Evolutionary conservation across 805 yeast species (phyloP).

Genomic region (Naumovozyma dairenensis): DNA sequence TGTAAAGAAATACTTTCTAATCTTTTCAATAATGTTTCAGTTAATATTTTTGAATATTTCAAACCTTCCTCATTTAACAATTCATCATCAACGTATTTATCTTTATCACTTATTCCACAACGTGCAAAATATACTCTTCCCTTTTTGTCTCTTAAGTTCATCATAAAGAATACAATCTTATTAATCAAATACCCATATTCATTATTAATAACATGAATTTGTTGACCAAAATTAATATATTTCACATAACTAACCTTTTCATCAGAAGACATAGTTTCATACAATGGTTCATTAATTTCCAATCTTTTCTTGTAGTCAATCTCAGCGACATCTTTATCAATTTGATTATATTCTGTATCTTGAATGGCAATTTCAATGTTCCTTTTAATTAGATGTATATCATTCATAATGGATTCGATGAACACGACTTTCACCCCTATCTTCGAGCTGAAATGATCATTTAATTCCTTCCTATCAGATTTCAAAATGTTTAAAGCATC

Average conservation of each 20-base stretch:
- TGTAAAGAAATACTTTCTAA: slow-evolving; percentile 21
- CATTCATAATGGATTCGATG: slow-evolving; percentile 80
- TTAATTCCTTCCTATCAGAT: slow-evolving; percentile 51
- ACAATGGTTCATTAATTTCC: slow-evolving; percentile 53
- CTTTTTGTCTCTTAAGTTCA: slow-evolving; percentile 69
- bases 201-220: slow-evolving; percentile 67
- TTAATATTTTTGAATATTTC: slow-evolving; percentile 54
- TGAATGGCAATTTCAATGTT: slow-evolving; percentile 79
- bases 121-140: slow-evolving; percentile 93
- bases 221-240: slow-evolving; percentile 83
- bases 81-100: slow-evolving; percentile 66
- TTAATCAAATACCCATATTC: slow-evolving; percentile 83
- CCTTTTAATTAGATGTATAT: slow-evolving; percentile 52
- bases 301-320: slow-evolving; percentile 70
- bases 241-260: slow-evolving; percentile 64
- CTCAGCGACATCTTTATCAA: slow-evolving; percentile 68
- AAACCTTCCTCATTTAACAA: slow-evolving; percentile 68
- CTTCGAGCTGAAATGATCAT: slow-evolving; percentile 38
- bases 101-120: slow-evolving; percentile 43
- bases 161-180: slow-evolving; percentile 82
- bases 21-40: slow-evolving; percentile 40
- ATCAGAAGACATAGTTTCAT: slow-evolving; percentile 58
- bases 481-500: slow-evolving; percentile 88
- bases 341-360: slow-evolving; percentile 77
- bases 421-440: slow-evolving; percentile 69